Evolutionary conservation across 1,139 yeast species (phyloP), one percentile per base, ranked within the genome.

Genomic region (Pichia inconspicua): DNA sequence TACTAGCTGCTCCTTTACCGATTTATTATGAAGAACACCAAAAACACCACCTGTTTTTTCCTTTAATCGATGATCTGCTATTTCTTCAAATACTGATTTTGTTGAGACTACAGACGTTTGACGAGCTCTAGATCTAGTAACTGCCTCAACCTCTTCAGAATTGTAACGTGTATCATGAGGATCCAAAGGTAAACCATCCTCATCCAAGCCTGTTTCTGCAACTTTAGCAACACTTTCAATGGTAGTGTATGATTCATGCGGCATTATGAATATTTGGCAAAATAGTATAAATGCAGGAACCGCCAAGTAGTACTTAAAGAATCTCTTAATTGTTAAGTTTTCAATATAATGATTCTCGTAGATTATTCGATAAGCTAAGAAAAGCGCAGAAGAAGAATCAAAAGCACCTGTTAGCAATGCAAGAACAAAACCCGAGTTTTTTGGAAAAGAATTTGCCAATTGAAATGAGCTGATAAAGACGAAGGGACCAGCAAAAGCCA

Each of bases 401-500:
- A 84, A 82, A 0, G 89, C 82, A 12, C 94, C 94, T 2, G 92
- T 82, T 47, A 86, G 67, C 17, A 82, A 61, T 0, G 94, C 92
- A 56, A 86, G 65, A 42, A 84, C 72, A 46, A 82, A 70, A 2
- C 95, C 95, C 5, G 89, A 80, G 58, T 74, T 74, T 47, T 73
- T 72, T 4, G 94, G 94, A 67, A 84, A 82, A 17, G 83, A 71
- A 59, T 82, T 83, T 5, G 92, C 82, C 58, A 84, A 68, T 58
- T 85, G 94, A 72, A 85, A 82, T 46, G 85, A 75, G n/a, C 90
- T 80, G 49, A 86, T 83, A 60, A 82, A 84, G 19, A 83, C 84
- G 64, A 85, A 85, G 8, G 95, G 95, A 1, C 95, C 94, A 5
- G 92, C 90, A 46, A 82, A 66, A 0, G 94, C 92, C 40, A 86